Evolutionary conservation across 768 basidiomycete genomes (phyloP).

Genomic region (Kwoniella bestiolae): DNA sequence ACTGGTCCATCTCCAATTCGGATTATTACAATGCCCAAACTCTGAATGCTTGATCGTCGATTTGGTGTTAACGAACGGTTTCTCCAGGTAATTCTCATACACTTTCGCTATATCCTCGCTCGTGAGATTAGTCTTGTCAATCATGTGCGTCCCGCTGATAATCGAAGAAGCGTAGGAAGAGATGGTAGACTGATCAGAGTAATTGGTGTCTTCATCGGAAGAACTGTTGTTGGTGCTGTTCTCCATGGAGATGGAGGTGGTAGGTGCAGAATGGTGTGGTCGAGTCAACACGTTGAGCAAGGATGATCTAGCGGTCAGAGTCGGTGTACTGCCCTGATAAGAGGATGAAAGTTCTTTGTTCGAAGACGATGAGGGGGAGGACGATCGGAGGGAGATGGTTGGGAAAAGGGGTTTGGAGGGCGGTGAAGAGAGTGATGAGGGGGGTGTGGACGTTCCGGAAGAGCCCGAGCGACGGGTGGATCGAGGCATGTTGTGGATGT

Average conservation of each 20-base stretch:
- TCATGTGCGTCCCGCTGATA: slow-evolving; percentile 11
- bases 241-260: slow-evolving; percentile 14
- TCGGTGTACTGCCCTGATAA: too few species aligned
- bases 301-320: slow-evolving; percentile 38
- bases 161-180: slow-evolving; percentile 42
- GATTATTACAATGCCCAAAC: slow-evolving; percentile 87
- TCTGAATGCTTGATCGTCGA: slow-evolving; percentile 66
- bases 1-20: slow-evolving; percentile 65
- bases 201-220: slow-evolving; percentile 39
- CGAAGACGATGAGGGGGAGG: slow-evolving; percentile 16
- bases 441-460: slow-evolving; percentile 19
- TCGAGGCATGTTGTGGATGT: slow-evolving; percentile 24
- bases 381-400: slow-evolving; percentile 23
- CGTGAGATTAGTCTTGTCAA: slow-evolving; percentile 1
- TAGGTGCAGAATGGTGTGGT: slow-evolving; percentile 26
- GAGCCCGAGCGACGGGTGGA: slow-evolving; percentile 14
- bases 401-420: slow-evolving; percentile 29
- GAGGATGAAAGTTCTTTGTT: slow-evolving; percentile 23
- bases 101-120: slow-evolving; percentile 42
- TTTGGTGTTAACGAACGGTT: slow-evolving; percentile 51
- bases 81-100: slow-evolving; percentile 48
- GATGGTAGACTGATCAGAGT: slow-evolving; percentile 41
- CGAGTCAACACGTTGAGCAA: slow-evolving; percentile 50
- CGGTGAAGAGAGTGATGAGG: slow-evolving; percentile 29
- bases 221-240: slow-evolving; percentile 10